Evolutionary conservation across 352 stramenopile species (phyloP).

Genomic region (Phytophthora sansomeana): DNA sequence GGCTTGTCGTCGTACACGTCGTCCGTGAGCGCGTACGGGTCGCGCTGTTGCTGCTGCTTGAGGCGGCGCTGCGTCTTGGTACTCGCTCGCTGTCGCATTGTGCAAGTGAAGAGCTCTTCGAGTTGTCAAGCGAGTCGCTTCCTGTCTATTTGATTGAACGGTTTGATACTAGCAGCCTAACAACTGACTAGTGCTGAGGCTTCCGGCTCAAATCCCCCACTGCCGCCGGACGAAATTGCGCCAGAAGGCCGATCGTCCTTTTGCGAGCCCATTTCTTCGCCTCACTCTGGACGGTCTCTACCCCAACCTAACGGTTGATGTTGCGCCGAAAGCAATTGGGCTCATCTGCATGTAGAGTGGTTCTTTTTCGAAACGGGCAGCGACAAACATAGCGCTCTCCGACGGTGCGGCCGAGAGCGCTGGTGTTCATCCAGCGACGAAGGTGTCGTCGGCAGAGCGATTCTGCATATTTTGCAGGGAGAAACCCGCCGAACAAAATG

Average conservation of each 20-base stretch:
- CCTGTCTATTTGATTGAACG: background rate
- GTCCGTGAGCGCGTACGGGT: slow-evolving; percentile 39
- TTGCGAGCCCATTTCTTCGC: slow-evolving; percentile 29
- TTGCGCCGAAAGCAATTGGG: slow-evolving; percentile 7
- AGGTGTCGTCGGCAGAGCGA: background rate
- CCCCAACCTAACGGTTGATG: background rate
- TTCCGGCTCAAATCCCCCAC: slow-evolving; percentile 34
- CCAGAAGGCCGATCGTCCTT: slow-evolving; percentile 33
- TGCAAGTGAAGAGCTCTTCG: too few species aligned
- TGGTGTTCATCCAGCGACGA: too few species aligned
- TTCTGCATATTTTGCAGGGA: too few species aligned
- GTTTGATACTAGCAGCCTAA: slow-evolving; percentile 32
- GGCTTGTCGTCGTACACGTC: slow-evolving; percentile 32
- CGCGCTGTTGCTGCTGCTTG: slow-evolving; percentile 39
- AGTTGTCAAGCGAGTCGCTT: slow-evolving; percentile 13
- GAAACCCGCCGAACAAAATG: too few species aligned
- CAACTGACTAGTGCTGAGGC: slow-evolving; percentile 35
- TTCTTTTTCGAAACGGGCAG: slow-evolving; percentile 33
- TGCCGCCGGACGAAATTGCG: slow-evolving; percentile 33
- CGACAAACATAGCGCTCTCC: slow-evolving; percentile 12
- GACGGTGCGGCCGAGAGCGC: slow-evolving; percentile 5
- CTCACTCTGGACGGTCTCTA: background rate
- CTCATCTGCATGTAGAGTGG: too few species aligned
- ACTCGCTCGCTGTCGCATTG: slow-evolving; percentile 43
- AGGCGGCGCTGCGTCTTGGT: slow-evolving; percentile 42